These are phyloP conservation scores for Daedaleopsis nitida DNA, from an alignment of 768 basidiomycete genomes.

Conservation along the genomic window DNA sequence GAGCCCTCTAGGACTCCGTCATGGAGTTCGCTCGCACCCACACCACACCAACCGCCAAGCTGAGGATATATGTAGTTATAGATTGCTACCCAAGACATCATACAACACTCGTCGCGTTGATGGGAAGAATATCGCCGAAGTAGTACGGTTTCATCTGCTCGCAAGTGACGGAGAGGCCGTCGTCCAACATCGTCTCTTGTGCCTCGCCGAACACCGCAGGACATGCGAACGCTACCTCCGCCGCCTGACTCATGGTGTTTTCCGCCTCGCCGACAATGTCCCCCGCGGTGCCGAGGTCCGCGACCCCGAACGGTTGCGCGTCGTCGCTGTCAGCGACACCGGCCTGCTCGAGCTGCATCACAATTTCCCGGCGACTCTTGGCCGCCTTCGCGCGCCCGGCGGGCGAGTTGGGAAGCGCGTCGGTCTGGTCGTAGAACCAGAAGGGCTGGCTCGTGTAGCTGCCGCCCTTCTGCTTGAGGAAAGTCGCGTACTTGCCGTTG, in stretches of 20 bases:
- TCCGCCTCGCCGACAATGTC: not conserved
- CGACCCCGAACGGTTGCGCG: not conserved
- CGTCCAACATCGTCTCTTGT: constrained; percentile 42
- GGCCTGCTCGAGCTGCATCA: too few species aligned
- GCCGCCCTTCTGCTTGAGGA: constrained; percentile 36
- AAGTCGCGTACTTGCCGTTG: constrained; percentile 48
- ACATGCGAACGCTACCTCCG: constrained; percentile 36
- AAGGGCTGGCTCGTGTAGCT: constrained; percentile 41
- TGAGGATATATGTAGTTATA: not conserved
- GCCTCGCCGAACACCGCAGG: constrained; percentile 38
- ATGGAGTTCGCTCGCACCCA: too few species aligned
- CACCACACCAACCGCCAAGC: not conserved
- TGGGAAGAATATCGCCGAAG: constrained; percentile 6
- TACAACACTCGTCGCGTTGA: not conserved
- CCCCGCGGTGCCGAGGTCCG: not conserved
- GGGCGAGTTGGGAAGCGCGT: constrained; percentile 42
- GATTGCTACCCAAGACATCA: not conserved
- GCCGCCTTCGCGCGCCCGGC: constrained; percentile 21
- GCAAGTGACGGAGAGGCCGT: constrained; percentile 46
- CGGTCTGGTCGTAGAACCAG: constrained; percentile 51
- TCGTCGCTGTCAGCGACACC: not conserved
- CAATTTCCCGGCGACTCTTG: constrained; percentile 24
- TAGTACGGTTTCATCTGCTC: constrained; percentile 44
- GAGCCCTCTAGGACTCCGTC: too few species aligned
- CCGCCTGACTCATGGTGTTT: not conserved